A percentile compares a stretch with the other conserved stretches of the same genome.
Evolutionary conservation across 2,329 filamentous ascomycete species (phyloP).

Genomic region (Diaporthe sp.): DNA sequence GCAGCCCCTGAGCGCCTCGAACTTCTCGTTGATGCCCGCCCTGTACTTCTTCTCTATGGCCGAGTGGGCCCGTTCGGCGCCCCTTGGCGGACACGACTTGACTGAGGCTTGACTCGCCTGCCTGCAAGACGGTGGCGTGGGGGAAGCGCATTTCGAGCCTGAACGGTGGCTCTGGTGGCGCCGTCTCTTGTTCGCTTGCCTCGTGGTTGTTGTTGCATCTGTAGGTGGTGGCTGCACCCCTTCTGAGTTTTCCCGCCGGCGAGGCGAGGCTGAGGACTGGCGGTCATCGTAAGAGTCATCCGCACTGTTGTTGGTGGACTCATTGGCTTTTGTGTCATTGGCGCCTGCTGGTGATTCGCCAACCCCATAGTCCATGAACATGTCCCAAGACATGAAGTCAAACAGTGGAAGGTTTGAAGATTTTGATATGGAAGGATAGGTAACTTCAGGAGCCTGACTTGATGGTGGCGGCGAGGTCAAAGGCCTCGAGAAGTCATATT

Average conservation of each 20-base stretch:
- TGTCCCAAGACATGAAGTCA: slow-evolving; percentile 13
- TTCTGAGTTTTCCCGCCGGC: neutral
- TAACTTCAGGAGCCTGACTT: neutral
- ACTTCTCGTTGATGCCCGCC: slow-evolving; percentile 7
- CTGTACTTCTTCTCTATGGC: slow-evolving; percentile 13
- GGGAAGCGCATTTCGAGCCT: neutral
- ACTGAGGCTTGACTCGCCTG: neutral
- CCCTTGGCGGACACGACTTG: neutral
- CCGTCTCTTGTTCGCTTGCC: neutral
- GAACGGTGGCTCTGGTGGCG: neutral
- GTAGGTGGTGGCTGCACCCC: slow-evolving; percentile 1
- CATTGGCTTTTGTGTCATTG: neutral
- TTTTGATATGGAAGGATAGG: neutral
- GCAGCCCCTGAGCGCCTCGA: slow-evolving; percentile 9
- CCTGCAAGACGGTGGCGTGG: slow-evolving; percentile 2
- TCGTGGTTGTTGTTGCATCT: neutral
- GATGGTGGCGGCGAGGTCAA: neutral
- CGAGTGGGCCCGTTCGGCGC: neutral
- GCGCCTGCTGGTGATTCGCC: neutral
- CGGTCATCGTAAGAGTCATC: slow-evolving; percentile 2
- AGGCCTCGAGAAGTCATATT: neutral
- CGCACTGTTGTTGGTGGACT: neutral
- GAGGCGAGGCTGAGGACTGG: neutral
- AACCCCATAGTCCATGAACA: slow-evolving; percentile 1
- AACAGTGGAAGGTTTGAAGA: neutral